Evolutionary conservation across 805 yeast species (phyloP).

Genomic region (Pichia membranifaciens): DNA sequence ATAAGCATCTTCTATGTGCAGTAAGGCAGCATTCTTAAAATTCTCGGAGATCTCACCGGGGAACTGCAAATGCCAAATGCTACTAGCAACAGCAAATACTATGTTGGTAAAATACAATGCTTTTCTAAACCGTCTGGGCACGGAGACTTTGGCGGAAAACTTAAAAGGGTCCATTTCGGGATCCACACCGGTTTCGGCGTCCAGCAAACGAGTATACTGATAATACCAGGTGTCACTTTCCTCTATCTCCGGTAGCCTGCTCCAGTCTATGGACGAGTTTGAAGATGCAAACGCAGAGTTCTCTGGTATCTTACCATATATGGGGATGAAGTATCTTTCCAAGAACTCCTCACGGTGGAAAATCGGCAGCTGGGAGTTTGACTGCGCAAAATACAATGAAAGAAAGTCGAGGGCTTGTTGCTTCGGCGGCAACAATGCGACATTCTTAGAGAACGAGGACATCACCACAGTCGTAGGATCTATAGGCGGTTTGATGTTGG

Average conservation of each 20-base stretch:
- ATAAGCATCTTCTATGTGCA: constrained; percentile 52
- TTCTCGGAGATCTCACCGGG: constrained; percentile 61
- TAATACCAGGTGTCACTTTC: constrained; percentile 44
- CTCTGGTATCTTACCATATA: constrained; percentile 63
- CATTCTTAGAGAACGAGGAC: constrained; percentile 16
- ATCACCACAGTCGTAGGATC: constrained; percentile 11
- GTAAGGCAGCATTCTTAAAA: constrained; percentile 62
- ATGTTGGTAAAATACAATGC: constrained; percentile 69
- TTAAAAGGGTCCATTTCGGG: constrained; percentile 28
- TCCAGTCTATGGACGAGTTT: constrained; percentile 29
- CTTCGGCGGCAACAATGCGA: constrained; percentile 63
- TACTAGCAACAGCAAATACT: constrained; percentile 74
- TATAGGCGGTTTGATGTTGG: constrained; percentile 1
- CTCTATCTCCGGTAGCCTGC: constrained; percentile 21
- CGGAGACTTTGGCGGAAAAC: constrained; percentile 33
- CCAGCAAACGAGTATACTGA: constrained; percentile 35
- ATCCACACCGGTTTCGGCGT: constrained; percentile 20
- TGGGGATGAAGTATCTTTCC: constrained; percentile 60
- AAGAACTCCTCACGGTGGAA: constrained; percentile 77
- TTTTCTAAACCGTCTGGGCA: constrained; percentile 44
- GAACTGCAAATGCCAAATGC: constrained; percentile 64
- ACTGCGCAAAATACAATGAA: constrained; percentile 64
- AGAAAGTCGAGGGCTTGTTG: constrained; percentile 61
- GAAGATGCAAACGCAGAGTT: constrained; percentile 54
- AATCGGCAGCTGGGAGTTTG: constrained; percentile 79